Base-by-base conservation (phyloP, 345 rosid genomes). In the Bruguiera gymnorhiza region DNA sequence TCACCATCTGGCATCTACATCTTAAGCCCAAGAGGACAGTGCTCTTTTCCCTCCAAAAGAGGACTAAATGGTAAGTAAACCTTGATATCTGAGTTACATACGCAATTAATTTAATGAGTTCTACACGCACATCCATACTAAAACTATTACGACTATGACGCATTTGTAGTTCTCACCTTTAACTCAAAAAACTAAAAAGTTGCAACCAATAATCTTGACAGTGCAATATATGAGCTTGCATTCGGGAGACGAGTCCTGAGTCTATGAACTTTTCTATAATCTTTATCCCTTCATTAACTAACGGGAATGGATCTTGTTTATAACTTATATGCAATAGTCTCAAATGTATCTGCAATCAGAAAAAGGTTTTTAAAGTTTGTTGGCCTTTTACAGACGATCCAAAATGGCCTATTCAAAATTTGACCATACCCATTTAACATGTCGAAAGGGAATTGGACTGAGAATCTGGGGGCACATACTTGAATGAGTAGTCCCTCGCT, bases 391-490 rank as follows among this genome's bases (percentile, higher is more conserved):
- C 64, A 63, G 55, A 68, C 76, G 74, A 50, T 43, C 27, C 62
- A 54, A 63, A 66, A 43, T 31, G 39, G 37, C 37, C 32, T 23
- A 67, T 62, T 71, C 71, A 60, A 67, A 67, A 1, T 73, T 64
- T 68, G 67, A 51, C 30, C 16, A 61, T 31, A 27, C 51, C 37
- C 70, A 52, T 29, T 76, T 71, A 8, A 60, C 70, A 65, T 48
- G 59, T 52, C 62, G 70, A 69, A 74, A 69, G 74, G 68, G 71
- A 62, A 61, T 60, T 64, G 71, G 72, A 63, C 76, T 60, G 72
- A 59, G 74, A 73, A 70, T 70, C 74, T 73, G 69, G 74, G 18
- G 75, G 64, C 65, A 65, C 73, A 63, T 64, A 48, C 72, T 73
- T 73, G 56, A 70, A 73, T 69, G 67, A 69, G 59, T 11, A 58